Conservation (phyloP, 768 basidiomycete genomes). For the Macrocybe gigantea region DNA sequence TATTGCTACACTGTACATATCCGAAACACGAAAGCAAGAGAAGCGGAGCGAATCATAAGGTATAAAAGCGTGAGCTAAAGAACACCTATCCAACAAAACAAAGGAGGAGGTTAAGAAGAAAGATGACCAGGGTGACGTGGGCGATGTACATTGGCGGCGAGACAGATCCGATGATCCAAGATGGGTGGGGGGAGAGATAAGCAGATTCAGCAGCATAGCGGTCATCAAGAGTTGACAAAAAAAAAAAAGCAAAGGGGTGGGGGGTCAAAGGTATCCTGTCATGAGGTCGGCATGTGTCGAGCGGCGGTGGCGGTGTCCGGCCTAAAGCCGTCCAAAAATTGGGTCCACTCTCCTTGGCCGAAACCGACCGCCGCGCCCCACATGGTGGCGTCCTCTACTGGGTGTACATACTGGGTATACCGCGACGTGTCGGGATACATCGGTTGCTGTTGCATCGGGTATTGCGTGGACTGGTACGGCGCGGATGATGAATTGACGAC, state of each 20-base stretch:
- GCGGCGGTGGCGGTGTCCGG: constrained; percentile 27
- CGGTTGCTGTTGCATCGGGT: constrained; percentile 18
- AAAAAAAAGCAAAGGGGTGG: constrained; percentile 14
- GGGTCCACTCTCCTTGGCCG: constrained; percentile 70
- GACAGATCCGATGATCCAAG: too few relatives aligned
- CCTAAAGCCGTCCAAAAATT: constrained; percentile 58
- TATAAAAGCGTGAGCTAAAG: too few relatives aligned
- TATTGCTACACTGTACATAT: constrained; percentile 26
- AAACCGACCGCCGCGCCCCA: constrained; percentile 76
- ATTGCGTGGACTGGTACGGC: constrained; percentile 7
- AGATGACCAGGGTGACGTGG: constrained; percentile 7
- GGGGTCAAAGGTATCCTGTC: constrained; percentile 10
- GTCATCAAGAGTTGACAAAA: constrained; percentile 13
- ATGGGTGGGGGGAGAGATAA: constrained; percentile 6
- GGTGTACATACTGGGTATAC: constrained; percentile 42
- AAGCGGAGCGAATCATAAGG: too few relatives aligned
- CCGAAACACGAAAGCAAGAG: constrained; percentile 8
- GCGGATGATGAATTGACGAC: too few relatives aligned
- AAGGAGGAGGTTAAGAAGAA: constrained; percentile 9
- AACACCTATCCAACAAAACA: neutral
- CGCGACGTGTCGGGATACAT: constrained; percentile 33
- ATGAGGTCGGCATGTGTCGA: constrained; percentile 31
- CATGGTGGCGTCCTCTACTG: constrained; percentile 58
- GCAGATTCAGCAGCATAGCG: constrained; percentile 13
- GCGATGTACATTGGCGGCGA: constrained; percentile 6